These are phyloP conservation scores for Chaetomiaceae sp. DNA, from an alignment of 2,329 filamentous ascomycete species.

Conservation along the genomic window DNA sequence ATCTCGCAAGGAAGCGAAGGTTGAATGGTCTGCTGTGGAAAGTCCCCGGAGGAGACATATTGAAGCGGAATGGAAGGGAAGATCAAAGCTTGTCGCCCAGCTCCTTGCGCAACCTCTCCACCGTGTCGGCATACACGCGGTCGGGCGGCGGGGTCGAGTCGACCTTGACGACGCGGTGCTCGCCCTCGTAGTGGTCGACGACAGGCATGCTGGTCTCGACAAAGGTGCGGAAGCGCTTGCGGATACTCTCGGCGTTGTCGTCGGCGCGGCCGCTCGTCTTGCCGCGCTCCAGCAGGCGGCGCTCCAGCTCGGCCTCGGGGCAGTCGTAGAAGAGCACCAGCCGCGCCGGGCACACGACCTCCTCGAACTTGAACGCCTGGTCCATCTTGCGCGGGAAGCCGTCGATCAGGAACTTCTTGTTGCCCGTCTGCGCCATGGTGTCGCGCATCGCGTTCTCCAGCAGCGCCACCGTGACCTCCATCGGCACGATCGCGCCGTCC, in stretches of 20 bases:
- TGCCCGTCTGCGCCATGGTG: slow-evolving; percentile 43
- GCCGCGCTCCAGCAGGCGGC: slow-evolving; percentile 75
- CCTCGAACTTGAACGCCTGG: slow-evolving; percentile 90
- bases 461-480: slow-evolving; percentile 92
- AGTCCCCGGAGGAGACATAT: no score
- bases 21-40: no score
- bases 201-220: slow-evolving; percentile 97
- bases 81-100: slow-evolving; percentile 40
- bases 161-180: slow-evolving; percentile 75
- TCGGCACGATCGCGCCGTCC: slow-evolving; percentile 93
- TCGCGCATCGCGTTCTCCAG: slow-evolving; percentile 89
- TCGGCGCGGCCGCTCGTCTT: slow-evolving; percentile 88
- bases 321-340: slow-evolving; percentile 94
- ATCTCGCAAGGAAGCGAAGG: no score
- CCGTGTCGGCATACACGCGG: slow-evolving; percentile 50
- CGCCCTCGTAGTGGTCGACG: slow-evolving; percentile 71
- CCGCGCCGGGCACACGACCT: slow-evolving; percentile 73
- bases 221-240: slow-evolving; percentile 93
- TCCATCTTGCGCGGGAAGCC: slow-evolving; percentile 97
- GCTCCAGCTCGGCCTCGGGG: slow-evolving; percentile 81
- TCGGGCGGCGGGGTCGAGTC: slow-evolving; percentile 64
- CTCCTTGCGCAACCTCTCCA: slow-evolving; percentile 42
- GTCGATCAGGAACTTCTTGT: slow-evolving; percentile 64
- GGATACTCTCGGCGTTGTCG: slow-evolving; percentile 92
- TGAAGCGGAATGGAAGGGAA: not conserved